These are phyloP conservation scores for Auricularia heimuer DNA, from an alignment of 768 basidiomycete species.

Conservation along the genomic window DNA sequence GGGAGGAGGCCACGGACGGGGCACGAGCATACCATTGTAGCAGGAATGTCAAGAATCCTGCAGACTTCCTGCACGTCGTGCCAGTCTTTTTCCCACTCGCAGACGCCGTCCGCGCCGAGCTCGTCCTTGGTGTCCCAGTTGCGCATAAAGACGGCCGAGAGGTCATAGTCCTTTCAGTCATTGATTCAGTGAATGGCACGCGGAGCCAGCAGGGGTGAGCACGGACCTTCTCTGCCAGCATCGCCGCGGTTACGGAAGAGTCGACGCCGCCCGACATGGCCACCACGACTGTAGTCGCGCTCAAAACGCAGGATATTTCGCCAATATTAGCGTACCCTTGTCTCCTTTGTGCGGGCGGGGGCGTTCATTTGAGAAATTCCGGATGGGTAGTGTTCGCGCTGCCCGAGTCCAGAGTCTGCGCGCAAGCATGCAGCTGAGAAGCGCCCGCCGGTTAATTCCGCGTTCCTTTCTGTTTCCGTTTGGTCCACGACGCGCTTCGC, in stretches of 20 bases:
- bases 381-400: neutral
- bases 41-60: conserved; percentile 55
- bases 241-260: conserved; percentile 76
- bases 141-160: conserved; percentile 88
- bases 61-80: conserved; percentile 81
- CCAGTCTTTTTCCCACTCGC: conserved; percentile 96
- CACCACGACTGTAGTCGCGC: conserved; percentile 52
- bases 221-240: conserved; percentile 58
- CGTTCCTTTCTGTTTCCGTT: neutral
- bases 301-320: neutral
- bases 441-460: neutral
- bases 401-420: neutral
- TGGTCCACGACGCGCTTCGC: neutral
- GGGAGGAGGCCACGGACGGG: too few relatives aligned
- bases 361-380: neutral
- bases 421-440: neutral
- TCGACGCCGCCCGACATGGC: conserved; percentile 97
- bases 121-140: conserved; percentile 92
- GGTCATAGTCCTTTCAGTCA: conserved; percentile 55
- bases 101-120: conserved; percentile 66
- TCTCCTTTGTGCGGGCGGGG: neutral
- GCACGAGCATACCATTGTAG: conserved; percentile 45
- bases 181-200: neutral
- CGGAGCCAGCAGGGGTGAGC: conserved; percentile 1
- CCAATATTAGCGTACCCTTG: neutral